phyloP scores from a whole-genome alignment of 495 filamentous ascomycete species.

The Pyrenula aspistea region DNA sequence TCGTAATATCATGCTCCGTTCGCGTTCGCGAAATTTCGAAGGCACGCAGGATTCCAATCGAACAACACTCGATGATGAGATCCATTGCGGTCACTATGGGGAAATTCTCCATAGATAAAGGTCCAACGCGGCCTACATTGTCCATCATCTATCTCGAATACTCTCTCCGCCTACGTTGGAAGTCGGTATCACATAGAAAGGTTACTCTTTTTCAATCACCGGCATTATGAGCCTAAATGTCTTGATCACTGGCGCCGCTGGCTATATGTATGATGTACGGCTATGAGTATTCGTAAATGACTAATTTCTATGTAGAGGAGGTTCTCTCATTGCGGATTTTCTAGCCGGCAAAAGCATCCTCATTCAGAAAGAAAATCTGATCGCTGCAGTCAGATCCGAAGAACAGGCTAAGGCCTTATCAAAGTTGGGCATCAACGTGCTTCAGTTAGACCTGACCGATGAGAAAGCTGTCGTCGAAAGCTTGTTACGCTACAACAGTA shows the following conservation, averaged over 20 bases:
- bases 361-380: conserved; percentile 10
- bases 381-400: conserved; percentile 15
- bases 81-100: background rate
- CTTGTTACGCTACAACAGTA: background rate
- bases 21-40: too few species aligned
- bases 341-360: conserved; percentile 6
- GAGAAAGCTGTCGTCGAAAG: conserved; percentile 4
- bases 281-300: conserved; percentile 2
- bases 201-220: background rate
- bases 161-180: too few species aligned
- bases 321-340: conserved; percentile 15
- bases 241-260: conserved; percentile 20
- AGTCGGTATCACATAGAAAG: background rate
- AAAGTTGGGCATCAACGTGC: conserved; percentile 15
- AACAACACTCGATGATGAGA: background rate
- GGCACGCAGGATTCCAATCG: too few species aligned
- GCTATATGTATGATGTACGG: conserved; percentile 17
- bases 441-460: conserved; percentile 15
- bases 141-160: too few species aligned
- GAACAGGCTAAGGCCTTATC: conserved; percentile 15
- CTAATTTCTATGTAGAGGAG: conserved; percentile 13
- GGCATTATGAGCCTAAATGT: conserved; percentile 12
- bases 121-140: too few species aligned
- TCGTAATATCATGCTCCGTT: too few species aligned
- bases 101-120: too few species aligned